Evolutionary conservation across 352 stramenopile species (phyloP).

Genomic region (Globisporangium apiculatum): DNA sequence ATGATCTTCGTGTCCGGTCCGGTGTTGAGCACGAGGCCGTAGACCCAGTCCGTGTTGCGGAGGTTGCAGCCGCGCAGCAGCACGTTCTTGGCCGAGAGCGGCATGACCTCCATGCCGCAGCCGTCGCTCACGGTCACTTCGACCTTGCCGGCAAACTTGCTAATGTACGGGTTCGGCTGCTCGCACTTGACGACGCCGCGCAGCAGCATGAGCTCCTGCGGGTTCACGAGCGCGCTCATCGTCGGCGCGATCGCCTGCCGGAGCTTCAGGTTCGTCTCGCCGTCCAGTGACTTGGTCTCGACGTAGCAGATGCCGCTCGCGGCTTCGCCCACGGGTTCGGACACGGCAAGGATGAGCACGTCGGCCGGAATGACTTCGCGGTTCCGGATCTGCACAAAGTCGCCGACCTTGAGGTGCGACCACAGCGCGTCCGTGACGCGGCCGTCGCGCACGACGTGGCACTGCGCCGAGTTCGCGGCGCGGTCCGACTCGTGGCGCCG

Average conservation of each 20-base stretch:
- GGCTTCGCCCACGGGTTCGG: constrained; percentile 55
- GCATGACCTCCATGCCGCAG: constrained; percentile 64
- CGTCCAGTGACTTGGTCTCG: constrained; percentile 89
- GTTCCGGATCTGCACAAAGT: constrained; percentile 75
- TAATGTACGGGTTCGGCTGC: constrained; percentile 82
- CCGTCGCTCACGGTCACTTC: constrained; percentile 61
- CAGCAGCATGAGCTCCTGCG: constrained; percentile 43
- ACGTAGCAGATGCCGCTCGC: constrained; percentile 86
- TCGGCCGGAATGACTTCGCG: constrained; percentile 82
- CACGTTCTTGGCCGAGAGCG: constrained; percentile 84
- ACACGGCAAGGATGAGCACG: constrained; percentile 71
- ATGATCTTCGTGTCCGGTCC: constrained; percentile 90
- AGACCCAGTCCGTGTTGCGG: constrained; percentile 87
- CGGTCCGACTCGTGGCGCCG: constrained; percentile 73
- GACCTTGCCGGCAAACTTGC: constrained; percentile 84
- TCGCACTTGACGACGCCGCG: constrained; percentile 62
- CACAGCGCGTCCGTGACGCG: constrained; percentile 68
- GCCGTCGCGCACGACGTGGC: constrained; percentile 63
- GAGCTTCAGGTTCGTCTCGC: constrained; percentile 92
- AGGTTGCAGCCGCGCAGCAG: constrained; percentile 84
- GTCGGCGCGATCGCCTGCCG: constrained; percentile 63
- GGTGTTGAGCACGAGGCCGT: constrained; percentile 85
- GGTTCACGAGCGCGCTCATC: constrained; percentile 52
- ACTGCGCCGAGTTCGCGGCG: constrained; percentile 70
- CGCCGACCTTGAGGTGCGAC: constrained; percentile 80